These are phyloP conservation scores for Eragrostis curvula DNA, from an alignment of 176 grass and related monocot species.

Conservation along the genomic window DNA sequence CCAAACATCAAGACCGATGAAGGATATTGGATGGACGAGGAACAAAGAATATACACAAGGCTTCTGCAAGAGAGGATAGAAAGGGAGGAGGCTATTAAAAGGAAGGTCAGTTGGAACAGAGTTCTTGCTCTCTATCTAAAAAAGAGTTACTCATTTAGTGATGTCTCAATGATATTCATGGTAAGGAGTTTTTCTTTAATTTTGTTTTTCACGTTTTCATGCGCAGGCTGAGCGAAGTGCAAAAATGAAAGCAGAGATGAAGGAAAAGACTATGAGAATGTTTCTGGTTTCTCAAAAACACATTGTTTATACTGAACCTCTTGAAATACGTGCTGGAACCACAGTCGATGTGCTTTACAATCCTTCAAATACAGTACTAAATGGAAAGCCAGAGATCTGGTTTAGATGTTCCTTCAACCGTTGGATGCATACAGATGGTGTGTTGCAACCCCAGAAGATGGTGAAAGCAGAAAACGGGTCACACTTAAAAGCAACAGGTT, in stretches of 20 bases:
- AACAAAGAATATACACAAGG: constrained; percentile 68
- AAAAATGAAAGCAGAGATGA: constrained; percentile 83
- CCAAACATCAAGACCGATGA: constrained; percentile 49
- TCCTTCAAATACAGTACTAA: constrained; percentile 80
- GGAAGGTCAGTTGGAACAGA: constrained; percentile 55
- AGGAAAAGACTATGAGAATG: constrained; percentile 78
- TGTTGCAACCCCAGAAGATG: constrained; percentile 81
- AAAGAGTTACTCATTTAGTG: not conserved
- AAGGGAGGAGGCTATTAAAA: constrained; percentile 58
- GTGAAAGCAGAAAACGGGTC: constrained; percentile 56
- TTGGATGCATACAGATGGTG: constrained; percentile 72
- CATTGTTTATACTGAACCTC: constrained; percentile 88
- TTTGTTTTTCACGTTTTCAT: constrained; percentile 30
- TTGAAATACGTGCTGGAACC: constrained; percentile 77
- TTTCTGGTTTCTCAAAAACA: constrained; percentile 95
- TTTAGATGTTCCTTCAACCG: constrained; percentile 88
- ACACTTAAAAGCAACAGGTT: constrained; percentile 85
- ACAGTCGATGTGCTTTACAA: constrained; percentile 79
- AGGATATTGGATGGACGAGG: constrained; percentile 76
- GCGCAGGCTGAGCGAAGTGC: constrained; percentile 63
- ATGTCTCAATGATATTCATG: constrained; percentile 24
- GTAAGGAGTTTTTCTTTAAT: constrained; percentile 13
- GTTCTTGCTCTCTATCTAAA: not conserved
- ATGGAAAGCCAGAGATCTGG: constrained; percentile 85
- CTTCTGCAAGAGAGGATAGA: constrained; percentile 74